Percentiles rank a stretch among this genome's conserved stretches.
These are phyloP conservation scores for Kazachstania psychrophila DNA, from an alignment of 805 yeast genomes.

Conservation along the genomic window DNA sequence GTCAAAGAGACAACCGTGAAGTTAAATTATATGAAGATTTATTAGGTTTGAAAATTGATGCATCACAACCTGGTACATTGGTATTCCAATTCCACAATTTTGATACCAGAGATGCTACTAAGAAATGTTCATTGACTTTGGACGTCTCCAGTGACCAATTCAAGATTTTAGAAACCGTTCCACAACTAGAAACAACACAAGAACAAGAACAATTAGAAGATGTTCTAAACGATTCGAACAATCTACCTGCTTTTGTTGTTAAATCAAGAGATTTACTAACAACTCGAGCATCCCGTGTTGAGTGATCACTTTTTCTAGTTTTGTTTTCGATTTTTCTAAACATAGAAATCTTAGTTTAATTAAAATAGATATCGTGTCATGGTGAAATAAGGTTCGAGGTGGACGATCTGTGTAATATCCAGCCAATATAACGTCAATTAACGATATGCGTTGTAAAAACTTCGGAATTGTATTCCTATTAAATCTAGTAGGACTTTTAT, in stretches of 20 bases:
- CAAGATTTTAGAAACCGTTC: slow-evolving; percentile 32
- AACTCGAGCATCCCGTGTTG: slow-evolving; percentile 4
- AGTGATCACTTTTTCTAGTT: slow-evolving; percentile 1
- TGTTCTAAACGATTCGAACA: slow-evolving; percentile 11
- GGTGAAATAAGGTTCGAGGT: no score
- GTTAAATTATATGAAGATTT: slow-evolving; percentile 41
- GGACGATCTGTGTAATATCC: no score
- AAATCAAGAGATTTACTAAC: slow-evolving; percentile 11
- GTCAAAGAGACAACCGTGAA: slow-evolving; percentile 43
- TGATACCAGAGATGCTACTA: slow-evolving; percentile 35
- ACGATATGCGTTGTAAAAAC: no score
- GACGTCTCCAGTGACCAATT: slow-evolving; percentile 38
- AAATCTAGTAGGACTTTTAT: neutral
- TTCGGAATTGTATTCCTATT: no score
- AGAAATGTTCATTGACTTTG: slow-evolving; percentile 37
- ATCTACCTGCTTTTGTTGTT: slow-evolving; percentile 15
- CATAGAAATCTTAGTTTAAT: no score
- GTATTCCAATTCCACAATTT: slow-evolving; percentile 42
- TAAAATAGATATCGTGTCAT: no score
- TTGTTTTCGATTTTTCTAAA: neutral
- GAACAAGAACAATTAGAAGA: slow-evolving; percentile 6
- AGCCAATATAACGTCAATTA: no score
- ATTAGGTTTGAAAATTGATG: slow-evolving; percentile 48
- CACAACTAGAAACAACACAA: slow-evolving; percentile 28
- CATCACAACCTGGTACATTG: slow-evolving; percentile 35